phyloP scores from a whole-genome alignment of 2,329 filamentous ascomycete species.

The Nannizziopsis arthrosporioides region DNA sequence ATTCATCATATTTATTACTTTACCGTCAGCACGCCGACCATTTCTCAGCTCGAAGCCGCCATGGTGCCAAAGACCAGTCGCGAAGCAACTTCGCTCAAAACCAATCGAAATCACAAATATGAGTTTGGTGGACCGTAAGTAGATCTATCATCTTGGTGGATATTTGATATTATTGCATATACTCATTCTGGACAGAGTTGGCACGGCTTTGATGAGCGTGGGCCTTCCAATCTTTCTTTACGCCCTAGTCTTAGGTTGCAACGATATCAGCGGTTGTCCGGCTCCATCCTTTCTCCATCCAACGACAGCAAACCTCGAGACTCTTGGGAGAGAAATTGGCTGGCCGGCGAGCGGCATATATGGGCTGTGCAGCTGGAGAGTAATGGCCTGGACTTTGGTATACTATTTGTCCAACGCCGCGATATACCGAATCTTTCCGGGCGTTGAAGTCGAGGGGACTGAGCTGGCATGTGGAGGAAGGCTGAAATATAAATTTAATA shows the following conservation, averaged over 20 bases:
- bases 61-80: too few species aligned
- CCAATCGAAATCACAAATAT: constrained; percentile 22
- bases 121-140: constrained; percentile 39
- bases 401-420: constrained; percentile 69
- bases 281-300: constrained; percentile 68
- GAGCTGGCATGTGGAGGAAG: constrained; percentile 58
- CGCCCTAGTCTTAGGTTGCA: constrained; percentile 72
- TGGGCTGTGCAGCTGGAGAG: constrained; percentile 59
- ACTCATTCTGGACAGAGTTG: constrained; percentile 1
- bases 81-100: neutral
- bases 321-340: constrained; percentile 66
- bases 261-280: constrained; percentile 84
- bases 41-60: too few species aligned
- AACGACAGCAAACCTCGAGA: constrained; percentile 55
- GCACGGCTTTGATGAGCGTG: constrained; percentile 56
- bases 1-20: too few species aligned
- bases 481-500: constrained; percentile 73
- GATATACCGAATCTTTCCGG: constrained; percentile 67
- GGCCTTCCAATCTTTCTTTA: constrained; percentile 70
- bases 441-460: constrained; percentile 56
- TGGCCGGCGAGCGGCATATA: constrained; percentile 62
- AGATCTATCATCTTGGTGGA: neutral
- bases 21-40: too few species aligned
- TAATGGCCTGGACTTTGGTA: constrained; percentile 55
- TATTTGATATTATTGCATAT: neutral